These are phyloP conservation scores for Penicillium digitatum DNA, from an alignment of 2,329 filamentous ascomycete genomes.

Conservation along the genomic window DNA sequence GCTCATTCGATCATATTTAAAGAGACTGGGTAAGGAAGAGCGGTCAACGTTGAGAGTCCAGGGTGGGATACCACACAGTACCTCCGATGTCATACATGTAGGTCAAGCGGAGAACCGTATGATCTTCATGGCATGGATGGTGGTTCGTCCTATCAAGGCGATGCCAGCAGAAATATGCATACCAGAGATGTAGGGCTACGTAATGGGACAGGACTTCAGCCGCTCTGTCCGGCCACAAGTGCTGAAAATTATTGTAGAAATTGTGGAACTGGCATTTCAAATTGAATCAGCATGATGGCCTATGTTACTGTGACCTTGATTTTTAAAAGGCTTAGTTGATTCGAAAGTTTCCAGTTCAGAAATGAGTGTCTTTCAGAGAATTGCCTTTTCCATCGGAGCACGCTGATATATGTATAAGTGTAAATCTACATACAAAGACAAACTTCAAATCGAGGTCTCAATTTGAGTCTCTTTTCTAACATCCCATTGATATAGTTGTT, in stretches of 20 bases:
- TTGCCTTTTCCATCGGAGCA: background rate
- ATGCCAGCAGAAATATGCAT: background rate
- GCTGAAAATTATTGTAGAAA: background rate
- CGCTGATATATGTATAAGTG: background rate
- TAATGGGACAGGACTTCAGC: background rate
- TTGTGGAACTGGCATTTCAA: too few species aligned
- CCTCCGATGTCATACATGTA: conserved; percentile 11
- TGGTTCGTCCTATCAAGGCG: background rate
- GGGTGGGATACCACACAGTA: background rate
- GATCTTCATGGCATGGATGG: background rate
- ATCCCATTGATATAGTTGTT: too few species aligned
- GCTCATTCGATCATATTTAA: background rate
- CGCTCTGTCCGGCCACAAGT: background rate
- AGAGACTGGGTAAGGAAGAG: background rate
- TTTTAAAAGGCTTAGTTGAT: background rate
- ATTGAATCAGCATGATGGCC: too few species aligned
- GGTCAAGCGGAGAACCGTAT: background rate
- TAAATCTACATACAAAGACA: background rate
- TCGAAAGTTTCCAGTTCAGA: background rate
- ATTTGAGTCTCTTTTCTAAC: too few species aligned
- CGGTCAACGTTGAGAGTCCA: background rate
- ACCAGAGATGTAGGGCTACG: background rate
- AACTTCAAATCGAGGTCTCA: too few species aligned
- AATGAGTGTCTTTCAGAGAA: background rate
- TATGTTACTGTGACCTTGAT: background rate